Conservation (phyloP, 1,284 basidiomycete genomes). For the Pholiota adiposa region DNA sequence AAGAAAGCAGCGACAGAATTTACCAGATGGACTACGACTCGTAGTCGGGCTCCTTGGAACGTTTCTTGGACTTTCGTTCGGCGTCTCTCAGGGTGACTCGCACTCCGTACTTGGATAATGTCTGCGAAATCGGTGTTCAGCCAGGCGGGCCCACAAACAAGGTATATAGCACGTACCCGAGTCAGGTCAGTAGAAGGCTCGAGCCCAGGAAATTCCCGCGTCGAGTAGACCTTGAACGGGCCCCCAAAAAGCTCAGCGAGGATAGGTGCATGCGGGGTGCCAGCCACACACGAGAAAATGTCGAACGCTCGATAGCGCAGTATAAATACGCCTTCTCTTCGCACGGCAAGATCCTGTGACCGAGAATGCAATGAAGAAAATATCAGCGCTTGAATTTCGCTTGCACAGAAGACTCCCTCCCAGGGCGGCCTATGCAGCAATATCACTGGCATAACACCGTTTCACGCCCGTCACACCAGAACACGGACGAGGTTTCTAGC, state of each 20-base stretch:
- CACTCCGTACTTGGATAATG: constrained; percentile 36
- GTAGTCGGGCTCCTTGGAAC: constrained; percentile 15
- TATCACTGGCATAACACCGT: background rate
- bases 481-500: background rate
- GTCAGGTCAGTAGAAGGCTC: constrained; percentile 47
- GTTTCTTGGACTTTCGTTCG: constrained; percentile 37
- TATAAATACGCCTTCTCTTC: constrained; percentile 60
- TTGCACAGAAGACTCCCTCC: no score
- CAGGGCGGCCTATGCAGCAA: no score
- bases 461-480: background rate
- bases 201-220: constrained; percentile 48
- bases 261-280: constrained; percentile 30
- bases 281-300: constrained; percentile 46
- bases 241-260: constrained; percentile 46
- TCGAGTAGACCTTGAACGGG: constrained; percentile 45
- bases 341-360: constrained; percentile 61
- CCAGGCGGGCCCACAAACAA: background rate
- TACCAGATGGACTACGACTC: background rate
- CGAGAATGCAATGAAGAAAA: constrained; percentile 13
- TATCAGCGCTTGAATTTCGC: background rate
- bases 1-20: background rate
- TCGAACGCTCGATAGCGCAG: constrained; percentile 66
- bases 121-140: constrained; percentile 19
- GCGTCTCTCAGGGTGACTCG: constrained; percentile 38
- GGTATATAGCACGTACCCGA: constrained; percentile 32